Conservation (phyloP, 1,284 basidiomycete genomes). For the Ustilago cynodontis region DNA sequence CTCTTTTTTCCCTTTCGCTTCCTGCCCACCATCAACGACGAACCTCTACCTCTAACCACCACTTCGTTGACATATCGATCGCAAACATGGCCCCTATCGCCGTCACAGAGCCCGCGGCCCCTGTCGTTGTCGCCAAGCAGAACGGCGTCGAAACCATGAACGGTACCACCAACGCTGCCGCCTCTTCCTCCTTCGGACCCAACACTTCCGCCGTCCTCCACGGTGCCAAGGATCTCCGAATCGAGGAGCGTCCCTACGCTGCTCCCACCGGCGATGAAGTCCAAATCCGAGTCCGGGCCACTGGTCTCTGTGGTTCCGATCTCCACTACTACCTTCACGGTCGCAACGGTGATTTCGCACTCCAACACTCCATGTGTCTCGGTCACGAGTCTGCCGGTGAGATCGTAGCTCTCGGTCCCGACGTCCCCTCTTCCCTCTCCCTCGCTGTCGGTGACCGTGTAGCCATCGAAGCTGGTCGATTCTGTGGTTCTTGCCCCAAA, state of each 20-base stretch:
- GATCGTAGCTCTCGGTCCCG: conserved; percentile 76
- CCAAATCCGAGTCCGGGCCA: conserved; percentile 81
- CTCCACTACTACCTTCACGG: conserved; percentile 65
- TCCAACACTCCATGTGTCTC: conserved; percentile 81
- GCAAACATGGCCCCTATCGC: conserved; percentile 43
- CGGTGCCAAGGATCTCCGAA: conserved; percentile 72
- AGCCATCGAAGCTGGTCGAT: conserved; percentile 91
- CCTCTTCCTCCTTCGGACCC: conserved; percentile 20
- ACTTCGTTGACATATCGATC: not conserved
- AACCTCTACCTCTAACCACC: not conserved
- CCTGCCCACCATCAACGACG: not conserved
- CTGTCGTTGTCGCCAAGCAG: conserved; percentile 20
- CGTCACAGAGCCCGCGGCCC: conserved; percentile 19
- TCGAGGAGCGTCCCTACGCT: conserved; percentile 77
- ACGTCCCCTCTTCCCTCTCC: conserved; percentile 71
- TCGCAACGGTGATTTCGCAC: conserved; percentile 90
- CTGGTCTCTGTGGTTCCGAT: conserved; percentile 82
- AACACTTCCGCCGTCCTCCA: conserved; percentile 70
- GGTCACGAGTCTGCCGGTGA: conserved; percentile 92
- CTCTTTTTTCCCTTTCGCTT: not conserved
- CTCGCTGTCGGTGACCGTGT: conserved; percentile 86
- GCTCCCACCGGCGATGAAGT: conserved; percentile 77
- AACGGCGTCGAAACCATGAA: conserved; percentile 28
- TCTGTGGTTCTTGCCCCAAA: conserved; percentile 77
- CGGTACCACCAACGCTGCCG: conserved; percentile 17